These are phyloP conservation scores for Fragaria iinumae DNA, from an alignment of 306 rosid genomes.

Conservation along the genomic window DNA sequence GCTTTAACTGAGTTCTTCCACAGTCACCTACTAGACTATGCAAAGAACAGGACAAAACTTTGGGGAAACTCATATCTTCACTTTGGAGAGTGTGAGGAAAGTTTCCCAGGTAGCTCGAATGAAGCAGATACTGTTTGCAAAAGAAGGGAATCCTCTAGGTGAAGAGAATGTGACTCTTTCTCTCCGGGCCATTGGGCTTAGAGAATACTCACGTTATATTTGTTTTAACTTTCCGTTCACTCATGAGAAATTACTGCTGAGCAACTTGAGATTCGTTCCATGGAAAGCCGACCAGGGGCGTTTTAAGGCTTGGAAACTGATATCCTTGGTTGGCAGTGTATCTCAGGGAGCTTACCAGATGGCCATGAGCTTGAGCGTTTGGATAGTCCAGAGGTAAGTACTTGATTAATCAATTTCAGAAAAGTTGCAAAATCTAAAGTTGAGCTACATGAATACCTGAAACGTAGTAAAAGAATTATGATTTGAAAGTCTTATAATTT, in stretches of 20 bases:
- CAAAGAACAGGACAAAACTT: too few species aligned
- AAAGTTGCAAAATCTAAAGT: neutral
- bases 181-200: slow-evolving; percentile 76
- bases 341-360: slow-evolving; percentile 88
- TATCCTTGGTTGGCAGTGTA: slow-evolving; percentile 95
- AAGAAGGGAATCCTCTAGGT: slow-evolving; percentile 65
- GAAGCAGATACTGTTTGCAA: slow-evolving; percentile 37
- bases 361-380: slow-evolving; percentile 89
- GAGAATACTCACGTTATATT: slow-evolving; percentile 90
- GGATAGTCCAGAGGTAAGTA: slow-evolving; percentile 79
- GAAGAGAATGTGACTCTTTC: slow-evolving; percentile 63
- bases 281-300: slow-evolving; percentile 61
- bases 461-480: neutral
- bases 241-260: slow-evolving; percentile 72
- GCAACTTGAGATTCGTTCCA: slow-evolving; percentile 74
- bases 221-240: slow-evolving; percentile 91
- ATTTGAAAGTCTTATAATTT: neutral
- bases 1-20: too few species aligned
- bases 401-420: neutral
- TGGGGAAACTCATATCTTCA: too few species aligned
- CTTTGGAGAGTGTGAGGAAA: too few species aligned
- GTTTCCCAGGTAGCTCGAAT: too few species aligned
- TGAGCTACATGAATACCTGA: neutral
- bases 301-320: slow-evolving; percentile 92
- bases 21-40: too few species aligned